Evolutionary conservation across 139 green algal genomes (phyloP), one percentile per base, ranked within the genome.

Genomic region (Chlamydomonas incerta): DNA sequence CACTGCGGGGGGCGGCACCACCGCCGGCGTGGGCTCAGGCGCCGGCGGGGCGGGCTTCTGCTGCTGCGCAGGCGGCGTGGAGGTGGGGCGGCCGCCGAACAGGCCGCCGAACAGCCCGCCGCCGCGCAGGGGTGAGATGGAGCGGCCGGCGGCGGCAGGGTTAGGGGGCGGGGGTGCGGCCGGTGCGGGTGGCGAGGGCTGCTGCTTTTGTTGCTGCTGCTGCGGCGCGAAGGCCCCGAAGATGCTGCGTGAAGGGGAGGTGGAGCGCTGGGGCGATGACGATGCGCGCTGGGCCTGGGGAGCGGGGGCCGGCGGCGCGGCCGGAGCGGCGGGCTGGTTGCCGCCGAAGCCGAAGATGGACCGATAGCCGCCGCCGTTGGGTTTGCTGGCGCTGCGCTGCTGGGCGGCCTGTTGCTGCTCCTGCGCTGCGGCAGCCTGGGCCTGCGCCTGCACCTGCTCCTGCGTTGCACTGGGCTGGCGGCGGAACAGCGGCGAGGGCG

Each of bases 261-360:
- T 50, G 8, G 41, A 50, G 24, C 26, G 24, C 10, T 13, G 60
- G 24, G 2, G 60, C 24, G 55, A n/a, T n/a, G n/a, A n/a, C n/a
- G n/a, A n/a, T n/a, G n/a, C n/a, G n/a, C n/a, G 55, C 55, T 60
- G 55, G 55, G 55, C 50, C 50, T 10, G 50, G 50, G 50, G 10
- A n/a, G 18, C 60, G 60, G 60, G 60, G 24, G 24, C 24, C 24
- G 60, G 2, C 9, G 60, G 60, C 23, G 72, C 20, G 6, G 2
- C 58, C 28, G 35, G 41, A n/a, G n/a, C 41, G 14, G 37, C 71
- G 1, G n/a, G 26, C 41, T 23, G 37, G 50, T 46, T 26, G 35
- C 72, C 35, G 68, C 24, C 11, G 24, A 60, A 60, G 57, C 74
- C 77, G 41, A 83, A 83, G 41, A 83, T 83, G 63, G 63, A 66